A percentile compares a stretch with the other conserved stretches of the same genome.
These are phyloP conservation scores for Yarrowia phangngaensis DNA, from an alignment of 805 yeast species.

Conservation along the genomic window DNA sequence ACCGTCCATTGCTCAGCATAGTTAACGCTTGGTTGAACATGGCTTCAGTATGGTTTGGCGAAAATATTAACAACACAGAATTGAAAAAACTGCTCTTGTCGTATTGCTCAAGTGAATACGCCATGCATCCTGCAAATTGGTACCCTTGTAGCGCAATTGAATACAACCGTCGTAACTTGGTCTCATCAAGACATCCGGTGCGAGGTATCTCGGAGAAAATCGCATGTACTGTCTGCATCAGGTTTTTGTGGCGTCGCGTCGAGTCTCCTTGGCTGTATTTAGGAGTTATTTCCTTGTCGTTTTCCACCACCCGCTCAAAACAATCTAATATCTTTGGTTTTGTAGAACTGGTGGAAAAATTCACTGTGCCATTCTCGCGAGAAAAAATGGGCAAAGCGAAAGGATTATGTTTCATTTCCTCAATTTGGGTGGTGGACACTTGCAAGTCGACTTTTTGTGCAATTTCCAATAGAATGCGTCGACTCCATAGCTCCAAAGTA, in stretches of 20 bases:
- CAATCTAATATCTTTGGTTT: background rate
- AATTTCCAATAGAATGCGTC: conserved; percentile 12
- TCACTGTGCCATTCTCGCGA: background rate
- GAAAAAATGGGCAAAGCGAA: background rate
- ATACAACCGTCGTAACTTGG: conserved; percentile 1
- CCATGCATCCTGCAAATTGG: conserved; percentile 35
- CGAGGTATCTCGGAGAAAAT: background rate
- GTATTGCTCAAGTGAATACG: conserved; percentile 29
- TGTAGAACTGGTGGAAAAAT: conserved; percentile 5
- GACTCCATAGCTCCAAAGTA: conserved; percentile 23
- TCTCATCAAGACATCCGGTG: conserved; percentile 1
- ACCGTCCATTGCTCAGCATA: conserved; percentile 28
- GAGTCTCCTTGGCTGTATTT: background rate
- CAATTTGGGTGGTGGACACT: too few species aligned
- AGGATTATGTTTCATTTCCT: conserved; percentile 10
- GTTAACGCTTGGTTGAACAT: conserved; percentile 35
- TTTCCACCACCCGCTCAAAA: conserved; percentile 9
- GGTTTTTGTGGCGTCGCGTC: background rate
- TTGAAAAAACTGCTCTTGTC: conserved; percentile 19
- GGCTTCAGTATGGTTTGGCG: conserved; percentile 32
- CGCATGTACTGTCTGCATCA: conserved; percentile 1
- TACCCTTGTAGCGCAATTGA: conserved; percentile 28
- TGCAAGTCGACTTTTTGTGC: background rate
- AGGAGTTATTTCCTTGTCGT: conserved; percentile 5
- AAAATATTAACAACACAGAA: conserved; percentile 5